These are phyloP conservation scores for Volvariella surrecta DNA, from an alignment of 1,284 basidiomycete species.

Conservation along the genomic window DNA sequence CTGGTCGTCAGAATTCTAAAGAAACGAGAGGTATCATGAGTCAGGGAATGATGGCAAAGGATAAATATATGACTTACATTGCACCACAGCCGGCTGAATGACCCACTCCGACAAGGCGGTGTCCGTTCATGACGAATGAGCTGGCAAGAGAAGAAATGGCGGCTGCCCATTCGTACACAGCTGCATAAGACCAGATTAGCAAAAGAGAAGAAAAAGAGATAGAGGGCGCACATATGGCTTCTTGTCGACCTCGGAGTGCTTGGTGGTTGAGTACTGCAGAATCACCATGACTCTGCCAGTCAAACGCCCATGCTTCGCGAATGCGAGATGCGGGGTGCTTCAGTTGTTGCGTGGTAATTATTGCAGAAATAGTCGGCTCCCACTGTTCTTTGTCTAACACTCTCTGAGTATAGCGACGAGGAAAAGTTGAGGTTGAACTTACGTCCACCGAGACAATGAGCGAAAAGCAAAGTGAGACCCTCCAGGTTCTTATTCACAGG, in stretches of 20 bases:
- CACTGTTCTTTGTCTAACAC: constrained; percentile 54
- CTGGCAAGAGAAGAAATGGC: constrained; percentile 27
- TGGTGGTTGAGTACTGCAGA: constrained; percentile 35
- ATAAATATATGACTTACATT: constrained; percentile 22
- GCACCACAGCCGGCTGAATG: constrained; percentile 38
- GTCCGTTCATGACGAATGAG: constrained; percentile 25
- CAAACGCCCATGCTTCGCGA: constrained; percentile 44
- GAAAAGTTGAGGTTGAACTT: constrained; percentile 11
- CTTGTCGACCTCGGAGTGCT: constrained; percentile 22
- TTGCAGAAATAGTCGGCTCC: constrained; percentile 31
- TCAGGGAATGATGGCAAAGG: neutral
- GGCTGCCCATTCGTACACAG: constrained; percentile 31
- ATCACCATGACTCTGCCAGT: constrained; percentile 45
- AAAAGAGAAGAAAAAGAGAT: neutral
- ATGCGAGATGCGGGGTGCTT: constrained; percentile 20
- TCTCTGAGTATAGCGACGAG: neutral
- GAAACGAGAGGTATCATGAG: constrained; percentile 3
- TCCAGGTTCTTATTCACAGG: constrained; percentile 1
- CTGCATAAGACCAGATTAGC: constrained; percentile 15
- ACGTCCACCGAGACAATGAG: constrained; percentile 25
- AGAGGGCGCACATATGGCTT: constrained; percentile 25
- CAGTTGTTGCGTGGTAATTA: constrained; percentile 25
- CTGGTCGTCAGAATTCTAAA: constrained; percentile 9
- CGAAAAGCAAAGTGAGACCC: constrained; percentile 19
- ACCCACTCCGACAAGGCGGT: constrained; percentile 29